phyloP scores from a whole-genome alignment of 495 filamentous ascomycete genomes.

The Aspergillus homomorphus region DNA sequence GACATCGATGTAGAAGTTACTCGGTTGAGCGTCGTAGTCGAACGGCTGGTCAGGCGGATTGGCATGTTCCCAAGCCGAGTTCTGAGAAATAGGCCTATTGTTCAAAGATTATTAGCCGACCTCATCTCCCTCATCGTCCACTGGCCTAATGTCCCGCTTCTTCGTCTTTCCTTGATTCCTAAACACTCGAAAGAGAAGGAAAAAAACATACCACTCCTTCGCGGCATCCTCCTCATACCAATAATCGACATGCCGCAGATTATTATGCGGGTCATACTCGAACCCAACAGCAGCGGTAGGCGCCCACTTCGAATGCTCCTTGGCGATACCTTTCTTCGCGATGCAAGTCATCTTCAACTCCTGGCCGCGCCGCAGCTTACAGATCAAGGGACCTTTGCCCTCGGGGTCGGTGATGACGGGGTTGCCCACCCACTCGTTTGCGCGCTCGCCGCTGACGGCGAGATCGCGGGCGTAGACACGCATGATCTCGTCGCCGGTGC shows the following conservation, averaged over 20 bases:
- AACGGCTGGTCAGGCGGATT: slow-evolving; percentile 79
- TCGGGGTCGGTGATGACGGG: slow-evolving; percentile 83
- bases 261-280: slow-evolving; percentile 97
- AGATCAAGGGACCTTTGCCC: slow-evolving; percentile 74
- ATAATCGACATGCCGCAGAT: slow-evolving; percentile 79
- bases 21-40: slow-evolving; percentile 83
- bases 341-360: slow-evolving; percentile 85
- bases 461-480: slow-evolving; percentile 87
- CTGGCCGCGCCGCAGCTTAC: slow-evolving; percentile 83
- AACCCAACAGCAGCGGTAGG: slow-evolving; percentile 90
- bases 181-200: slow-evolving; percentile 1
- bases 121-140: background rate
- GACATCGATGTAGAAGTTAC: slow-evolving; percentile 86
- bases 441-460: slow-evolving; percentile 55
- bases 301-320: slow-evolving; percentile 98
- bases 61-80: slow-evolving; percentile 78
- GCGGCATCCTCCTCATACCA: slow-evolving; percentile 88
- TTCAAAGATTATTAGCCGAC: slow-evolving; percentile 5
- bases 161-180: background rate
- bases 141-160: background rate
- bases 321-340: slow-evolving; percentile 97
- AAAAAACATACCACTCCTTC: slow-evolving; percentile 77
- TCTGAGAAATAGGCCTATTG: slow-evolving; percentile 77
- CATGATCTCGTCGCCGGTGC: slow-evolving; percentile 78
- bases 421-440: slow-evolving; percentile 73